phyloP scores from a whole-genome alignment of 441 rosid species.

The Arabidopsis hybrid region DNA sequence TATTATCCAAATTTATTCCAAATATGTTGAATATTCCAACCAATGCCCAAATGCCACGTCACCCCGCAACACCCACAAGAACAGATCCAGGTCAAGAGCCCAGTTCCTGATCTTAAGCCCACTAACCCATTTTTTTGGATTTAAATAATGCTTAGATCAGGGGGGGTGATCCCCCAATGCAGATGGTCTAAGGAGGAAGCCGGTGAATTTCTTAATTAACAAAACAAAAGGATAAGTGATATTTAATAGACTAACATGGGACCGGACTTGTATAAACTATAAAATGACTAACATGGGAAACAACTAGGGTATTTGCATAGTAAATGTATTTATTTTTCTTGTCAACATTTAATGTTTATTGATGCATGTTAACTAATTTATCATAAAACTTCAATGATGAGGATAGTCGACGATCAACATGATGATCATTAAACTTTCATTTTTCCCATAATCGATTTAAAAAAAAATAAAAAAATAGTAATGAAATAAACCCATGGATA shows the following conservation, averaged over 20 bases:
- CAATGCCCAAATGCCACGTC: too few relatives aligned
- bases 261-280: constrained; percentile 5
- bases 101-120: too few relatives aligned
- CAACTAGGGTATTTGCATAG: constrained; percentile 39
- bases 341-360: constrained; percentile 28
- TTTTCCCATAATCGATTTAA: neutral
- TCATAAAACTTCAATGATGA: constrained; percentile 19
- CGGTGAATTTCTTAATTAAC: constrained; percentile 41
- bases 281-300: constrained; percentile 43
- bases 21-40: too few relatives aligned
- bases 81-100: too few relatives aligned
- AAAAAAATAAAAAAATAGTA: neutral
- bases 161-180: too few relatives aligned
- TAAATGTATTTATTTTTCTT: constrained; percentile 27
- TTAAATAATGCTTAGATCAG: too few relatives aligned
- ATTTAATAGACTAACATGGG: constrained; percentile 45
- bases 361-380: constrained; percentile 18
- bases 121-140: too few relatives aligned
- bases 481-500: neutral
- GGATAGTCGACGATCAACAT: constrained; percentile 18
- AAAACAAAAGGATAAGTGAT: constrained; percentile 37
- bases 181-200: constrained; percentile 7
- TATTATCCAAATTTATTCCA: too few relatives aligned
- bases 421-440: neutral
- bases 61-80: too few relatives aligned